Conservation (phyloP, 169 alveolate species). For the Cryptosporidium canis region DNA sequence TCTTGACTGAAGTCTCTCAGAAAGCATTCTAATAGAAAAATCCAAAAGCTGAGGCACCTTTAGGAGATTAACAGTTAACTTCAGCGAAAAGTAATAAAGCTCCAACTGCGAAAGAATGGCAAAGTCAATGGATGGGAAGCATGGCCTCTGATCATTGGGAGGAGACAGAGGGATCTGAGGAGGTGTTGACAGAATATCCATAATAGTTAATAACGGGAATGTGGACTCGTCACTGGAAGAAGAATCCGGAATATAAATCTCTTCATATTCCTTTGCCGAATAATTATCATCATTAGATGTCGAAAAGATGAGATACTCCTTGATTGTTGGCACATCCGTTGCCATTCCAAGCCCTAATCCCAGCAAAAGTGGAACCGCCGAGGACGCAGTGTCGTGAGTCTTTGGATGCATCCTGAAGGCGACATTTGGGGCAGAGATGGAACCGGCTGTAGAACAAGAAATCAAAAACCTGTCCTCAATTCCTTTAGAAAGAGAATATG, state of each 20-base stretch:
- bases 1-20: constrained; percentile 11
- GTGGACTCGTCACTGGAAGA: constrained; percentile 13
- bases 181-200: constrained; percentile 31
- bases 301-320: constrained; percentile 26
- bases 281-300: not conserved
- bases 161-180: constrained; percentile 55
- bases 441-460: not conserved
- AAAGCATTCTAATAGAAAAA: constrained; percentile 10
- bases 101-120: constrained; percentile 63
- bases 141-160: constrained; percentile 33
- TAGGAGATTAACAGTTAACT: constrained; percentile 12
- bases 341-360: constrained; percentile 45
- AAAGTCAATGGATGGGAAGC: constrained; percentile 30
- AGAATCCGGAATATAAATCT: constrained; percentile 58
- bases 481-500: constrained; percentile 7
- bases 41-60: constrained; percentile 62
- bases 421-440: not conserved
- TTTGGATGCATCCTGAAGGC: not conserved
- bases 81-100: constrained; percentile 35
- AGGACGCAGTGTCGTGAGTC: constrained; percentile 10
- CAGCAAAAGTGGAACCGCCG: constrained; percentile 37
- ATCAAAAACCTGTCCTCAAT: constrained; percentile 26
- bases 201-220: constrained; percentile 66
- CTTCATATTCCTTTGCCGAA: constrained; percentile 36
- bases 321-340: constrained; percentile 61